Evolutionary conservation across 2,329 filamentous ascomycete species (phyloP).

Genomic region (Orbilia brochopaga): DNA sequence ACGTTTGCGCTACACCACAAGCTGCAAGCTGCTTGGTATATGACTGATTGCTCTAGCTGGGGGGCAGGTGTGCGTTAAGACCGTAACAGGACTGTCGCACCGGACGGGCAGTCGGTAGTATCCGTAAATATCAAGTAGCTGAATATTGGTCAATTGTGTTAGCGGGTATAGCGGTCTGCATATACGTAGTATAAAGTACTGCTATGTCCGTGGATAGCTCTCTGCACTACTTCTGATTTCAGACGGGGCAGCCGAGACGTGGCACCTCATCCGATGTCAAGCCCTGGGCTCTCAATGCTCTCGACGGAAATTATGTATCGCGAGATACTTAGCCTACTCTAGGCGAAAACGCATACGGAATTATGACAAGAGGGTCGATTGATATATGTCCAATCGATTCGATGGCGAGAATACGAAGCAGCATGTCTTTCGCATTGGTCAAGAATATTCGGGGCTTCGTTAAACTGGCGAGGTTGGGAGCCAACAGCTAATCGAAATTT

Average conservation of each 20-base stretch:
- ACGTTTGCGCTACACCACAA: no score
- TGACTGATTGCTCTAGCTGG: no score
- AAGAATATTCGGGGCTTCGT: conserved; percentile 1
- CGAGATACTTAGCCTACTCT: not conserved
- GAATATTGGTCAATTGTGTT: not conserved
- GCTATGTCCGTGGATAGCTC: no score
- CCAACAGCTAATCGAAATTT: conserved; percentile 25
- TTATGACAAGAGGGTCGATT: not conserved
- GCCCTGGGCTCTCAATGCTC: not conserved
- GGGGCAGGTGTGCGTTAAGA: not conserved
- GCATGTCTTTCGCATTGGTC: no score
- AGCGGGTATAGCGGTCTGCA: not conserved
- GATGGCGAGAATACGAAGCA: no score
- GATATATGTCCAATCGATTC: not conserved
- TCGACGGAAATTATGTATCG: not conserved
- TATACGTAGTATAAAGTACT: no score
- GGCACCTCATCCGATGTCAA: not conserved
- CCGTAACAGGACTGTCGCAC: not conserved
- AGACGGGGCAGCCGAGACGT: not conserved
- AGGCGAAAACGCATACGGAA: no score
- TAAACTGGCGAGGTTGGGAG: conserved; percentile 52
- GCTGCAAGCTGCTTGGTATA: no score
- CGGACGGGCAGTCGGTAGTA: conserved; percentile 5
- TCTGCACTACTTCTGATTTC: not conserved
- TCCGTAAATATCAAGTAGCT: no score